Percentiles rank a stretch among this genome's conserved stretches.
phyloP scores from a whole-genome alignment of 2,329 filamentous ascomycete genomes.

The Colletotrichum falcatum region DNA sequence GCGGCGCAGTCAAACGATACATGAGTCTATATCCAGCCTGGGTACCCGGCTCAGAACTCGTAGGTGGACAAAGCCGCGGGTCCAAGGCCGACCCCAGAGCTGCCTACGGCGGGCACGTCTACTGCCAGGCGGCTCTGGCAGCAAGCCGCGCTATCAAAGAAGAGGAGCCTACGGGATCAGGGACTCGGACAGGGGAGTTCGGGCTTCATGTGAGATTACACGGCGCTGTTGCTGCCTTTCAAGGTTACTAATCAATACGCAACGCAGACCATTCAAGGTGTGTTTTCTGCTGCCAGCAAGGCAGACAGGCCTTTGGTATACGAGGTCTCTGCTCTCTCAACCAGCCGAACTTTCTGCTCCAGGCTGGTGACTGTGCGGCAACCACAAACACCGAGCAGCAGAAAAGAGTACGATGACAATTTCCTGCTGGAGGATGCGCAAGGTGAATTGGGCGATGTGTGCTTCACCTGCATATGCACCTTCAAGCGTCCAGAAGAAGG shows the following conservation, averaged over 20 bases:
- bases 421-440: constrained; percentile 51
- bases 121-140: constrained; percentile 52
- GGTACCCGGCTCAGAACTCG: constrained; percentile 36
- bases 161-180: constrained; percentile 18
- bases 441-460: constrained; percentile 55
- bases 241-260: constrained; percentile 22
- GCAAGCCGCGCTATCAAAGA: constrained; percentile 48
- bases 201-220: constrained; percentile 54
- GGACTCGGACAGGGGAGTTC: constrained; percentile 42
- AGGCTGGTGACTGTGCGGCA: constrained; percentile 59
- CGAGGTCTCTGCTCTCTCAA: constrained; percentile 57
- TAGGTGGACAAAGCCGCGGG: constrained; percentile 28
- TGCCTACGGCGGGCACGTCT: constrained; percentile 55
- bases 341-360: constrained; percentile 62
- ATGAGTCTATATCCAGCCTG: constrained; percentile 40
- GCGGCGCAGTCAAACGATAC: constrained; percentile 25
- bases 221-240: not conserved
- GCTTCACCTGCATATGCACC: constrained; percentile 64
- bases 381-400: constrained; percentile 38
- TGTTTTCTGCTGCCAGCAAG: constrained; percentile 62
- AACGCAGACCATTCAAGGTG: constrained; percentile 65
- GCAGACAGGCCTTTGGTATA: constrained; percentile 66
- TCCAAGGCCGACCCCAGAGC: constrained; percentile 40
- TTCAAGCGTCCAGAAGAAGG: constrained; percentile 59
- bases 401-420: constrained; percentile 14